These are phyloP conservation scores for Candida dendrica DNA, from an alignment of 805 yeast genomes.

Conservation along the genomic window DNA sequence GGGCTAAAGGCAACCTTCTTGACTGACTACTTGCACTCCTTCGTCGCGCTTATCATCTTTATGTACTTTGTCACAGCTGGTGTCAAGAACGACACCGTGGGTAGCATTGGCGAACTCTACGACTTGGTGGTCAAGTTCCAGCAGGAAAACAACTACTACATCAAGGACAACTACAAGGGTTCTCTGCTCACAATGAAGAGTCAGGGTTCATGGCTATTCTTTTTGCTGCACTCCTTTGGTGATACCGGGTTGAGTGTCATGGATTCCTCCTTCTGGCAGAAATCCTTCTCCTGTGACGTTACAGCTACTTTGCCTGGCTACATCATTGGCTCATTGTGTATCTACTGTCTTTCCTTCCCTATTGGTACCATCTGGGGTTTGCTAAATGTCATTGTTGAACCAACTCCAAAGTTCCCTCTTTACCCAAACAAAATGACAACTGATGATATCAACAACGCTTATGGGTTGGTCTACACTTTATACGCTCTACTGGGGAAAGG, in stretches of 20 bases:
- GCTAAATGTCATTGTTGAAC: conserved; percentile 29
- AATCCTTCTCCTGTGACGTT: conserved; percentile 35
- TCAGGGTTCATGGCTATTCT: conserved; percentile 24
- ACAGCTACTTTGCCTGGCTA: conserved; percentile 29
- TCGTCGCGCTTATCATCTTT: conserved; percentile 33
- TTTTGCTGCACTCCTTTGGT: conserved; percentile 24
- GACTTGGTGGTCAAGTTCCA: conserved; percentile 35
- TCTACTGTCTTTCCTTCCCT: conserved; percentile 34
- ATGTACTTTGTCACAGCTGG: conserved; percentile 28
- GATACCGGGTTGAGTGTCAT: conserved; percentile 27
- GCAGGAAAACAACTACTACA: conserved; percentile 27
- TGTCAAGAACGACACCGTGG: conserved; percentile 31
- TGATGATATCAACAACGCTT: conserved; percentile 21
- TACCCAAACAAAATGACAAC: neutral
- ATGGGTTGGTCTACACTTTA: conserved; percentile 34
- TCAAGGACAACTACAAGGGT: conserved; percentile 28
- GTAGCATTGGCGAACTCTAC: conserved; percentile 27
- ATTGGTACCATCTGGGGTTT: conserved; percentile 32
- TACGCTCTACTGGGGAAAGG: conserved; percentile 32
- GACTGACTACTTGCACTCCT: conserved; percentile 46
- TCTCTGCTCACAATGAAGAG: conserved; percentile 30
- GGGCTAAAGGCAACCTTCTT: conserved; percentile 47
- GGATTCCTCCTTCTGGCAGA: conserved; percentile 34
- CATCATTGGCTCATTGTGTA: conserved; percentile 30
- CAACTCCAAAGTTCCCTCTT: conserved; percentile 26